phyloP scores from a whole-genome alignment of 2,329 filamentous ascomycete genomes.

The Apiospora arundinis region DNA sequence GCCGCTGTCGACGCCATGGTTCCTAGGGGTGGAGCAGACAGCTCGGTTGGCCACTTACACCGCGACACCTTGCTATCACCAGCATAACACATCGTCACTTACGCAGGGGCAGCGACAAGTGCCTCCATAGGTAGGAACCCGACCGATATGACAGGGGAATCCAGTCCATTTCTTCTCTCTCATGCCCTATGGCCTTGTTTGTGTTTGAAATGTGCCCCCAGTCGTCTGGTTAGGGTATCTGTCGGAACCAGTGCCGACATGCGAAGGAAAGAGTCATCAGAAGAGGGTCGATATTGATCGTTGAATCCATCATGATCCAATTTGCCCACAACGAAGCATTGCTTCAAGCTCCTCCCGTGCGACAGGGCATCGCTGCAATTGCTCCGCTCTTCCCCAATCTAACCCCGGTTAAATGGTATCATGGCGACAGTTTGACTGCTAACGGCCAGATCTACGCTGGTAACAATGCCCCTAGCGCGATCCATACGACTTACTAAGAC shows the following conservation, averaged over 20 bases:
- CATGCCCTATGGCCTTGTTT: neutral
- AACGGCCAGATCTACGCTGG: neutral
- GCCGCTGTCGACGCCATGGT: neutral
- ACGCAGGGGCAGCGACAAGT: constrained; percentile 9
- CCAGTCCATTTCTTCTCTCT: neutral
- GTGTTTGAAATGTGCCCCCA: neutral
- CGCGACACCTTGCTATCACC: constrained; percentile 18
- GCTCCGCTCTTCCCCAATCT: constrained; percentile 12
- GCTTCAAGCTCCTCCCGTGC: neutral
- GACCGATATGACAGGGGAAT: constrained; percentile 2
- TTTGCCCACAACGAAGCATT: neutral
- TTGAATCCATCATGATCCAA: neutral
- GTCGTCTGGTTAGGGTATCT: neutral
- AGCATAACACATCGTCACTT: constrained; percentile 11
- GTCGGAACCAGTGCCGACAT: neutral
- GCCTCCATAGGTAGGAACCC: constrained; percentile 17
- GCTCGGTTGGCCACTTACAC: constrained; percentile 15
- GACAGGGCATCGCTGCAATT: neutral
- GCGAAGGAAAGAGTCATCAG: neutral
- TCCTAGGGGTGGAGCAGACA: neutral
- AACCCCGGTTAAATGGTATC: constrained; percentile 9
- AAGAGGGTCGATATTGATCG: neutral
- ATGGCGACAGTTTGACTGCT: neutral
- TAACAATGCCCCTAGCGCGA: neutral
- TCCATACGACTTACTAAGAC: neutral